phyloP scores from a whole-genome alignment of 73 alveolate species.

The Halteria grandinella region DNA sequence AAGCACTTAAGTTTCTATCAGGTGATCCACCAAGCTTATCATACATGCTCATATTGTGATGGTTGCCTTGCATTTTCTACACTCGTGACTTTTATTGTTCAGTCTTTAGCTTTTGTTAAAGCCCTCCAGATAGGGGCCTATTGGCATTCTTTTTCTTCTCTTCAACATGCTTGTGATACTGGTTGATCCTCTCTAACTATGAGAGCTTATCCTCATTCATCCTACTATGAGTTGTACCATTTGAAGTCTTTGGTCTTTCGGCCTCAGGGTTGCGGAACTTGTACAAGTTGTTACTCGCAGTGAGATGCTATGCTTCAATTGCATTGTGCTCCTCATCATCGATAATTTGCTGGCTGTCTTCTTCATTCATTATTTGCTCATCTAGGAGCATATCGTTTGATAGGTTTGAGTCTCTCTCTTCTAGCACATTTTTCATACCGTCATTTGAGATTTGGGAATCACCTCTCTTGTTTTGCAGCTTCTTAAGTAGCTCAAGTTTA shows the following conservation, averaged over 20 bases:
- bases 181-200: neutral
- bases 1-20: too few relatives aligned
- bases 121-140: slow-evolving; percentile 51
- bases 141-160: slow-evolving; percentile 12
- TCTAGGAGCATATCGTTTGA: slow-evolving; percentile 29
- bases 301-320: slow-evolving; percentile 22
- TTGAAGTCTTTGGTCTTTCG: slow-evolving; percentile 51
- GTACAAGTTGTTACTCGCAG: slow-evolving; percentile 19
- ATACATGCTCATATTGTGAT: slow-evolving; percentile 26
- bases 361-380: slow-evolving; percentile 19
- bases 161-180: neutral
- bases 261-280: slow-evolving; percentile 10
- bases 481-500: slow-evolving; percentile 9
- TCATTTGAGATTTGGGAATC: neutral
- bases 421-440: slow-evolving; percentile 23
- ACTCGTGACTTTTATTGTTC: slow-evolving; percentile 21
- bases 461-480: neutral
- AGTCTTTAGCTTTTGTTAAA: neutral
- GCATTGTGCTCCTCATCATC: slow-evolving; percentile 22
- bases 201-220: neutral
- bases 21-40: slow-evolving; percentile 8
- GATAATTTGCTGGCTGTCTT: neutral
- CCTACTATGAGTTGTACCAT: slow-evolving; percentile 28
- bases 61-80: slow-evolving; percentile 21
- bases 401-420: slow-evolving; percentile 39